These are phyloP conservation scores for Meyerozyma carpophila DNA, from an alignment of 1,139 yeast genomes.

Conservation along the genomic window DNA sequence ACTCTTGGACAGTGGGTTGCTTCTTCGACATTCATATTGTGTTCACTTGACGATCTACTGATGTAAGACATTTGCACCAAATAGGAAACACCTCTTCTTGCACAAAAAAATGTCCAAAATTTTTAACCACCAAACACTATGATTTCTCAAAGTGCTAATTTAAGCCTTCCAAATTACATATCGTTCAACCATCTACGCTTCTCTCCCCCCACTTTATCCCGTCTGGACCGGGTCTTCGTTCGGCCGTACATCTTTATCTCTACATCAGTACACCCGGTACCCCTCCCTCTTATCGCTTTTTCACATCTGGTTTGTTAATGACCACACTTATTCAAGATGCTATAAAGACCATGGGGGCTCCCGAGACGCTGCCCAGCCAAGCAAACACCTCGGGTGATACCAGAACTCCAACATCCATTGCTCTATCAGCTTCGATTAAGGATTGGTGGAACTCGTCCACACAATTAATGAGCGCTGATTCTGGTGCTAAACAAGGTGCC, in stretches of 20 bases:
- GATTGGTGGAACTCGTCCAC: constrained; percentile 40
- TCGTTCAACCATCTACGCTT: no score
- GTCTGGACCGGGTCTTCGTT: no score
- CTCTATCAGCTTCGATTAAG: constrained; percentile 21
- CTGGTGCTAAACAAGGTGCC: constrained; percentile 6
- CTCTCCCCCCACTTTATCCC: no score
- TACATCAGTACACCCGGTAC: neutral
- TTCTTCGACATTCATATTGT: no score
- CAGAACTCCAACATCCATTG: constrained; percentile 17
- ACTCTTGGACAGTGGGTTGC: no score
- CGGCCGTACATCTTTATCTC: neutral
- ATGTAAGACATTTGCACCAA: no score
- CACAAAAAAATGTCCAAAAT: no score
- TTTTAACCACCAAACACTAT: no score
- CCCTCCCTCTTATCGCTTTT: neutral
- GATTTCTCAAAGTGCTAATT: no score
- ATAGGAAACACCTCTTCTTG: no score
- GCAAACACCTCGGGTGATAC: neutral
- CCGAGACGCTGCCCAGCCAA: neutral
- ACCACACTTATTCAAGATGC: constrained; percentile 8
- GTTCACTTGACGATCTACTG: no score
- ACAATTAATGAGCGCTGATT: constrained; percentile 19
- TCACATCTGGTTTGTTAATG: constrained; percentile 1
- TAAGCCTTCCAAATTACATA: no score
- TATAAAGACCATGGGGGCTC: constrained; percentile 12